A percentile compares a stretch with the other conserved stretches of the same genome.
Evolutionary conservation across 2,329 filamentous ascomycete genomes (phyloP).

Genomic region (Hymenoscyphus fructigenus): DNA sequence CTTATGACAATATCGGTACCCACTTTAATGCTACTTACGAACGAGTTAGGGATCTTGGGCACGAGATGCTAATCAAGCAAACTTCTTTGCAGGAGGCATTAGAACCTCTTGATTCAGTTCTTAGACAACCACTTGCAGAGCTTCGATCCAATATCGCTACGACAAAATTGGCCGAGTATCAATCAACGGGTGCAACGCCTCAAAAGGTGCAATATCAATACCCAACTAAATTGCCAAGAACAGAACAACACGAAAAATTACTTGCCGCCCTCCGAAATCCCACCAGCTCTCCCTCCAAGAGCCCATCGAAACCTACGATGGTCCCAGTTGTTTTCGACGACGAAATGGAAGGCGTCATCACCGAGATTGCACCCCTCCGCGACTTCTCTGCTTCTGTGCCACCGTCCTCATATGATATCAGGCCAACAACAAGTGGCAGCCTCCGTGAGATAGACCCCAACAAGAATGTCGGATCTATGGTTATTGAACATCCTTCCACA

Average conservation of each 20-base stretch:
- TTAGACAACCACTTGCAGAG: constrained; percentile 68
- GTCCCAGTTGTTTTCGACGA: constrained; percentile 38
- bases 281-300: constrained; percentile 23
- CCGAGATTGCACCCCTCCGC: constrained; percentile 19
- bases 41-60: constrained; percentile 66
- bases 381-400: constrained; percentile 14
- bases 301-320: constrained; percentile 37
- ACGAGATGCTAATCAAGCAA: constrained; percentile 64
- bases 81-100: constrained; percentile 59
- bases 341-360: constrained; percentile 13
- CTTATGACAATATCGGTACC: constrained; percentile 67
- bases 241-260: constrained; percentile 59
- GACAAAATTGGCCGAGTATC: constrained; percentile 73
- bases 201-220: constrained; percentile 80
- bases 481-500: constrained; percentile 13
- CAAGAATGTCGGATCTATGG: constrained; percentile 42
- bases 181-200: constrained; percentile 82
- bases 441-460: constrained; percentile 51
- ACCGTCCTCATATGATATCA: constrained; percentile 22
- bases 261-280: constrained; percentile 48
- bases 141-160: constrained; percentile 68
- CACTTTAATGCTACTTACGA: constrained; percentile 69
- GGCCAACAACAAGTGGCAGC: constrained; percentile 40
- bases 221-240: constrained; percentile 75
- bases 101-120: constrained; percentile 56